Evolutionary conservation across 768 basidiomycete species (phyloP), one percentile per base, ranked within the genome.

Genomic region (Punctularia strigosozonata): DNA sequence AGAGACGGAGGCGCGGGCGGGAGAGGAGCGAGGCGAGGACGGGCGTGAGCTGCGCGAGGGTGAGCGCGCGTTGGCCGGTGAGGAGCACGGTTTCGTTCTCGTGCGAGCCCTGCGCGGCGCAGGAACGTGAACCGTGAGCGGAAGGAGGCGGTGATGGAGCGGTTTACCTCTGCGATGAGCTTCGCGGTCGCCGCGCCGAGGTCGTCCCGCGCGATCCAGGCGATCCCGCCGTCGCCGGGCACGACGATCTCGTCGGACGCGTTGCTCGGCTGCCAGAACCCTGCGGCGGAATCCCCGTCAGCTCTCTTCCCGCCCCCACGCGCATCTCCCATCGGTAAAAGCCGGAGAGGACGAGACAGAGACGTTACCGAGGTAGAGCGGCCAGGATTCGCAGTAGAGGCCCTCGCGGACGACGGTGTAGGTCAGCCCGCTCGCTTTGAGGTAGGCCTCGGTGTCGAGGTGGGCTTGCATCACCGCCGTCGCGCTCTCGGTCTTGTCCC

Each of bases 391-490:
- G 46, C 48, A 53, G 44, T 62, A 60, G 25, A 61, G 57, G 5
- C 59, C 62, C 43, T 63, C 58, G 22, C 60, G 38, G 22, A 63
- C 46, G 39, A 58, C 54, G 22, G 58, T 57, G 37, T 55, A 62
- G 41, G 50, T 49, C 15, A 63, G 25, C 6, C 59, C 60, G 37
- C 54, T 56, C 40, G 46, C 23, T 42, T 51, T 51, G 0, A 63
- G 43, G 38, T 59, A 54, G 33, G 35, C 22, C 43, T 63, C 62
- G 19, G 60, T 61, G 32, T 50, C 51, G 30, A 52, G 31, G 45
- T 62, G 60, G 10, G 57, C 55, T 38, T 50, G 51, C 52, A 56
- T 56, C 21, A 60, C 55, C 18, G 41, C 52, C 8, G 59, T 54
- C 18, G 44, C 39, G 36, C 53, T 57, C 28, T 50, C 34, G 8